Evolutionary conservation across 1,284 basidiomycete genomes (phyloP).

Genomic region (Earliella scabrosa): DNA sequence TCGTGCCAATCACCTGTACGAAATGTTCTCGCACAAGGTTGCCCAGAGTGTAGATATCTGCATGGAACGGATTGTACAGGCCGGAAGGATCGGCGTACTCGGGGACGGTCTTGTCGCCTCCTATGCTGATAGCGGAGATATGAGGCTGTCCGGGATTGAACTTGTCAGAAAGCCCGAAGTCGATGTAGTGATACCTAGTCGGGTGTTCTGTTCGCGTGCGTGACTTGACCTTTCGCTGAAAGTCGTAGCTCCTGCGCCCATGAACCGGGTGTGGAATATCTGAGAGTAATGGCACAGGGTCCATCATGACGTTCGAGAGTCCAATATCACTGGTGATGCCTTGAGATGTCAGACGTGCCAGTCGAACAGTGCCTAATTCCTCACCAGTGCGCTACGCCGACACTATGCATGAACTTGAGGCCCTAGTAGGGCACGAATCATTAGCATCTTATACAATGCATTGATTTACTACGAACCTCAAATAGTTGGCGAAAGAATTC

Average conservation of each 20-base stretch:
- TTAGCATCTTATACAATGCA: not conserved
- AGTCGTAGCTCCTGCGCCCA: not conserved
- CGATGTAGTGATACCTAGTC: constrained; percentile 36
- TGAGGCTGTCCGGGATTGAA: constrained; percentile 5
- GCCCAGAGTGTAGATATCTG: constrained; percentile 34
- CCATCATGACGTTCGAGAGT: not conserved
- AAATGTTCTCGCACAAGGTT: no score
- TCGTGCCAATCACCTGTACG: no score
- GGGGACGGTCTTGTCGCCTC: constrained; percentile 34
- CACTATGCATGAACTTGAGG: constrained; percentile 10
- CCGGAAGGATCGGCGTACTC: not conserved
- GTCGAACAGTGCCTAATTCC: not conserved
- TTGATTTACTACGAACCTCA: constrained; percentile 23
- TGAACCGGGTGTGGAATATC: not conserved
- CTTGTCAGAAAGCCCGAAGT: constrained; percentile 43
- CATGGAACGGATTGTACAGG: constrained; percentile 30
- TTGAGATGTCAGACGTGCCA: not conserved
- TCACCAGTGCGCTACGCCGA: constrained; percentile 2
- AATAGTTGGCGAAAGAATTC: constrained; percentile 33
- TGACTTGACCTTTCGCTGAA: constrained; percentile 1
- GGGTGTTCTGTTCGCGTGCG: constrained; percentile 34
- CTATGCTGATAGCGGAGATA: not conserved
- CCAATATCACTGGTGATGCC: not conserved
- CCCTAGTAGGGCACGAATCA: no score
- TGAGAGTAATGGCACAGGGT: not conserved